Base-by-base conservation (phyloP, 768 basidiomycete genomes). In the Mycena rebaudengoi region DNA sequence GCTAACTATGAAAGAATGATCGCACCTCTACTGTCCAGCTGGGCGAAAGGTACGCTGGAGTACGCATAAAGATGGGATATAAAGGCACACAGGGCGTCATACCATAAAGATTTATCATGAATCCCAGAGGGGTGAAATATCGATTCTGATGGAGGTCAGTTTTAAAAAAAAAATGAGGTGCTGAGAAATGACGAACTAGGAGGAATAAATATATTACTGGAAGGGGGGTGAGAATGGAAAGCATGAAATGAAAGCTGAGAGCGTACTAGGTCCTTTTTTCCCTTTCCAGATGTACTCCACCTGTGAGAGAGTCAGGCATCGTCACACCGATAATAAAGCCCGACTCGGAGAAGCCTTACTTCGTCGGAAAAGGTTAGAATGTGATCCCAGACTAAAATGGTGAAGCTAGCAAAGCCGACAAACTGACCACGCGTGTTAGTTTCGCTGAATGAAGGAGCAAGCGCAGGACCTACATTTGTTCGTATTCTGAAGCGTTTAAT, bases 91-190 rank as follows among this genome's bases (percentile, higher is more conserved):
- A n/a, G n/a, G 1, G 21, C 13, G 7, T 13, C 61, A 28, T 26
- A 67, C 66, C 69, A 23, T 62, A 74, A 0, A 82, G 52, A 55
- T 82, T 80, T 18, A 83, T 62, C 25, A 82, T 74, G 60, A 85
- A 85, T 2, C 80, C 81, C 6, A 83, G 63, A 0, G 82, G 81
- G 2, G 79, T 80, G 21, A 83, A 70, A 65, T 84, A 85, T 46
- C 83, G 76, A 62, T 83, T 83, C 83, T 84, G 18, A 3, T 5
- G 2, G 52, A 32, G 21, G 13, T 37, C 16, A 37, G 25, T 28
- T 4, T n/a, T 35, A n/a, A n/a, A n/a, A n/a, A n/a, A n/a, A 26
- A 20, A 25, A 3, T 10, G n/a, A n/a, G n/a, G n/a, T n/a, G n/a
- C 18, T 18, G 26, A 33, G 30, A 28, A 21, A 26, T 7, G 4